These are phyloP conservation scores for Rhytidiadelphus loreus DNA, from an alignment of 225 moss, liverwort and hornwort genomes.

Conservation along the genomic window DNA sequence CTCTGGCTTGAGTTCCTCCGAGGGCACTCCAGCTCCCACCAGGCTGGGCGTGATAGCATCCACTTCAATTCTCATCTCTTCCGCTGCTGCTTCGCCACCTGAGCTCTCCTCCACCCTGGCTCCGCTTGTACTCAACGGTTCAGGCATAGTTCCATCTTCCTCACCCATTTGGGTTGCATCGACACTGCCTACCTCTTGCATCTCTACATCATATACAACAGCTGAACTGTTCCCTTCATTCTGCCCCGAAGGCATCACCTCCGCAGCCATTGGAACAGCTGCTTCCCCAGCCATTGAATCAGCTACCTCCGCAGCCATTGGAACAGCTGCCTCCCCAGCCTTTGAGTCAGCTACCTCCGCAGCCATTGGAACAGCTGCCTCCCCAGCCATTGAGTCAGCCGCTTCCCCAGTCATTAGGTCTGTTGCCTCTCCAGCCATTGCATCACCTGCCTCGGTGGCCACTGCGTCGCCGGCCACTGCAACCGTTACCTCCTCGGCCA, in stretches of 20 bases:
- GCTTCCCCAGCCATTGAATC: neutral
- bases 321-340: neutral
- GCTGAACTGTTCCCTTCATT: neutral
- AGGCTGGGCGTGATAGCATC: neutral
- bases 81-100: neutral
- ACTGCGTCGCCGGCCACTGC: neutral
- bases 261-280: neutral
- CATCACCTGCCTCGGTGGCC: neutral
- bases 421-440: neutral
- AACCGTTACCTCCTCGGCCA: neutral
- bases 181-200: conserved; percentile 11
- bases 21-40: neutral
- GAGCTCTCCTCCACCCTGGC: neutral
- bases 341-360: neutral
- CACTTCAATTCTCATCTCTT: neutral
- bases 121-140: neutral
- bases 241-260: neutral
- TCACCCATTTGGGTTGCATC: neutral
- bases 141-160: neutral
- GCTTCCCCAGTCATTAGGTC: neutral
- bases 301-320: neutral
- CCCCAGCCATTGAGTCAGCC: neutral
- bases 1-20: neutral
- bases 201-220: conserved; percentile 22
- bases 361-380: neutral